Evolutionary conservation across 805 yeast species (phyloP), one percentile per base, ranked within the genome.

Genomic region (Teunomyces cretensis): DNA sequence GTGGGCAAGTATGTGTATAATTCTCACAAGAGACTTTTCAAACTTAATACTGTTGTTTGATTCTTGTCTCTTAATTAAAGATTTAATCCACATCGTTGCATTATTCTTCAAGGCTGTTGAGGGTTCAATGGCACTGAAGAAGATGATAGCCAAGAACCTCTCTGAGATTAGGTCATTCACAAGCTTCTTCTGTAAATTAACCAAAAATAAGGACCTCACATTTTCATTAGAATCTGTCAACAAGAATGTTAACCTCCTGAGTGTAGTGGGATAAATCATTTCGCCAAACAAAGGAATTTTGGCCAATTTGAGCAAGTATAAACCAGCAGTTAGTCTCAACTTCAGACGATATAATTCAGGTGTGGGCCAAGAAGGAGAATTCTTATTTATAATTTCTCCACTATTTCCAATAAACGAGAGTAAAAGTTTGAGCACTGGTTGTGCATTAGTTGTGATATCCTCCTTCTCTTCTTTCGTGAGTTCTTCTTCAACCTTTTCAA

Each of bases 61-160:
- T 28, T 56, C 56, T 13, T 63, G 57, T 42, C 76, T 63, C 19
- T 62, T 62, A 49, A 76, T 75, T 12, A 83, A 72, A 1, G 92
- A 83, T 38, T 75, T 72, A 4, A 88, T 74, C 96, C 97, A 90
- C 1, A 84, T 84, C 30, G 73, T 72, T 0, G 80, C 75, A 33
- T 79, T 76, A 1, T 65, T 61, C 48, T 73, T 78, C 32, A 88
- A 58, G 0, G 62, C 62, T 2, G 53, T 54, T 24, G 78, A 75
- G 0, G 95, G 92, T 56, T 90, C 97, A 56, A 80, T 82, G 0
- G 94, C 96, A 54, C 78, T 72, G 58, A 87, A 84, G 58, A 85
- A 88, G 0, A 87, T 67, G 16, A 88, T 60, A 0, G 89, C 83
- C 35, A 86, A 56, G 54, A 83, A 88, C 48, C 80, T 75, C 44